Base-by-base conservation (phyloP, 768 basidiomycete species). In the Dacryopinax primogenitus region DNA sequence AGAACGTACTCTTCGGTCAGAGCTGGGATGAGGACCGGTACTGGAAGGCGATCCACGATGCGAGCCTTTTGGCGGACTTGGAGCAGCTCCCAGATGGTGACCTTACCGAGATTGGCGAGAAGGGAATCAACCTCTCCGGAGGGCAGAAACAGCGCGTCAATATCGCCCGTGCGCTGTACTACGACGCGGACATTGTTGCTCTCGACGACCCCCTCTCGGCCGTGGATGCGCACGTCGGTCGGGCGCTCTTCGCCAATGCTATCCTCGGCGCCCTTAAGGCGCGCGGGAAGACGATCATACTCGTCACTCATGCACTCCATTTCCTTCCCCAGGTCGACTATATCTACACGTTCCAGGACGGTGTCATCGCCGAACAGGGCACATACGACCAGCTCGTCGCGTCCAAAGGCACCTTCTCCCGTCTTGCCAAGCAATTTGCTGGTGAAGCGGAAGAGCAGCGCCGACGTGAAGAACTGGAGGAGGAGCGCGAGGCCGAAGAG, bases 101-200 rank as follows among this genome's bases (percentile, higher is more conserved):
- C 72, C 69, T 85, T 66, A 88, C 86, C 0, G 86, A 88, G 85
- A 86, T 87, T 62, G 84, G 86, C 34, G 85, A 87, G 74, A 86
- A 85, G 72, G 86, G 86, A 44, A 81, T 86, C 67, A 85, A 76
- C 65, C 68, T 76, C 3, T 74, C 73, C 68, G 87, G 87, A 23
- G 86, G 87, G 32, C 84, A 87, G 73, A 85, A 82, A 67, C 83
- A 83, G 66, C 75, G 83, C 18, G 79, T 89, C 44, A 87, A 86
- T 70, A 86, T 88, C 35, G 86, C 86, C 13, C 73, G 87, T 45
- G 84, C 86, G 0, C 73, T 88, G 1, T 90, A 90, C 72, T 82
- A 77, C 68, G 75, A 84, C 65, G 83, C 84, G 1, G 84, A 86
- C 64, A 73, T 86, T 21, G 74, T 85, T 13, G 76, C 86, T 26